Conservation (phyloP, 108 stramenopile species). For the Skeletonema tropicum region DNA sequence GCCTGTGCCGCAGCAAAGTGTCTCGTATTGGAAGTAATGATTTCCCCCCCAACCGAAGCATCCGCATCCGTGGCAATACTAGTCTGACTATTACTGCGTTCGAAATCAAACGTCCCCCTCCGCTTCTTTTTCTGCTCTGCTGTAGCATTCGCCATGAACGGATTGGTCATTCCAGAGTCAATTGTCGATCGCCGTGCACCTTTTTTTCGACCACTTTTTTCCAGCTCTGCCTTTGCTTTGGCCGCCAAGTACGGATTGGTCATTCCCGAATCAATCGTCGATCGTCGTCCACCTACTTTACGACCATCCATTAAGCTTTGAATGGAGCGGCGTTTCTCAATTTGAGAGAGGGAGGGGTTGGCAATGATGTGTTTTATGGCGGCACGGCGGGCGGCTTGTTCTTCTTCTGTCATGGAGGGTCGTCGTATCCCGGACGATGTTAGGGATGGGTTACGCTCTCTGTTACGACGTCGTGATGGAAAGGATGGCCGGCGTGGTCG, state of each 20-base stretch:
- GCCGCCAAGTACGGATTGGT: conserved; percentile 39
- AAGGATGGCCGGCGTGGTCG: not conserved
- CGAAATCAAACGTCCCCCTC: not conserved
- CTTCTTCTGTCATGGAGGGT: conserved; percentile 21
- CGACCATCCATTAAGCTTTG: conserved; percentile 88
- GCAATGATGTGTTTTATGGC: conserved; percentile 77
- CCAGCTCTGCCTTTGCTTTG: not conserved
- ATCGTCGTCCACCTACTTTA: conserved; percentile 9
- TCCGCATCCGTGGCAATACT: not conserved
- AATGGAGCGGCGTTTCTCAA: conserved; percentile 74
- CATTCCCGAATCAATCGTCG: conserved; percentile 12
- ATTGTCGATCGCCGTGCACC: no score
- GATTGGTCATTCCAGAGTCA: no score
- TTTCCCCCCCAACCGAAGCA: not conserved
- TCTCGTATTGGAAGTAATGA: not conserved
- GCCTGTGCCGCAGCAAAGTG: not conserved
- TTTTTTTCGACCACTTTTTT: no score
- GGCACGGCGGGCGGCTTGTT: conserved; percentile 62
- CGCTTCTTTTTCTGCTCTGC: not conserved
- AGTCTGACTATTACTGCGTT: no score
- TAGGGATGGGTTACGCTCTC: no score
- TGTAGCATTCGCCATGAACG: no score
- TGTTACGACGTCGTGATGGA: no score
- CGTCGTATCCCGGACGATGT: conserved; percentile 5
- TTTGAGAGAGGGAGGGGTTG: conserved; percentile 49